Evolutionary conservation across 2,329 filamentous ascomycete genomes (phyloP), one percentile per base, ranked within the genome.

Genomic region (Xylaria sp.): DNA sequence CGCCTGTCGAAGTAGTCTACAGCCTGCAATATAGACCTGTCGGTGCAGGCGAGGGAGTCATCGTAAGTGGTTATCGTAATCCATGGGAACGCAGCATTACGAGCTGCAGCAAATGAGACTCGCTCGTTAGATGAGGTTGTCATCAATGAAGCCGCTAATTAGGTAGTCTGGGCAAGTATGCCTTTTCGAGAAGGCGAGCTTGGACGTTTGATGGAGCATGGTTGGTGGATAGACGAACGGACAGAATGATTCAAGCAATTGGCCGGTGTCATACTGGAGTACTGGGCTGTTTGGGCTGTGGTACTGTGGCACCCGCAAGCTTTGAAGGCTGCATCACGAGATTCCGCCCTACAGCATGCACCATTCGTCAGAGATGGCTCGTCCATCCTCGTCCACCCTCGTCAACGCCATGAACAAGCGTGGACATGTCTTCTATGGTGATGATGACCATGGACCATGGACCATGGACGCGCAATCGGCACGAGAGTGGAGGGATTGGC

Each of bases 261-360:
- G 64, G 60, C 57, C 67, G 50, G 59, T 67, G 67, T 69, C 60
- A 67, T 67, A 58, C 58, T 53, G 39, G 62, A 48, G 30, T 9
- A 5, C 28, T 43, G 25, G n/a, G 61, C 34, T 60, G 55, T 59
- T 60, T 64, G 60, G 59, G 60, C 56, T 18, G 60, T 46, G 53
- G 43, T 57, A 69, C 57, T 55, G 65, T 63, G 57, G 61, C 60
- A 63, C 60, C 64, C 32, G 20, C 50, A 65, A 65, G 56, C 34
- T 36, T 45, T 23, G 55, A 52, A 32, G 43, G 64, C 60, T 67
- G 65, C 67, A 70, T 61, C 61, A 64, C 55, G 63, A 63, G 55
- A 48, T 63, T 55, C 36, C 56, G 59, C 59, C 67, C 59, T 58
- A 39, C 41, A 20, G 41, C 23, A 61, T 59, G 53, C 63, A 67